Conservation (phyloP, 148 eudicot genomes). For the Polygonum maritimum region DNA sequence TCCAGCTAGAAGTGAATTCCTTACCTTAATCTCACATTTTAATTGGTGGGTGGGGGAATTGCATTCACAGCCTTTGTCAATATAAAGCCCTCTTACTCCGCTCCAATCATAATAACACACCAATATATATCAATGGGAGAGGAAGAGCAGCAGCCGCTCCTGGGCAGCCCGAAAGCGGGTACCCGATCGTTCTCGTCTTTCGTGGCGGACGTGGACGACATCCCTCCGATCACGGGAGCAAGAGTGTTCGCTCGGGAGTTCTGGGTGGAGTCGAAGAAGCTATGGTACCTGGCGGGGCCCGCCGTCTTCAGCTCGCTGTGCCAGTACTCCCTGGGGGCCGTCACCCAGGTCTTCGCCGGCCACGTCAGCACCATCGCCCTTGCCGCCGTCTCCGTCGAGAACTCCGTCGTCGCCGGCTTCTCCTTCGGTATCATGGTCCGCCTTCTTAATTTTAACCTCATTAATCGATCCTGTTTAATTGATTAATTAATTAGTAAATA, state of each 20-base stretch:
- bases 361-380: slow-evolving; percentile 42
- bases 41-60: neutral
- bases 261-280: slow-evolving; percentile 25
- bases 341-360: slow-evolving; percentile 40
- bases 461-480: neutral
- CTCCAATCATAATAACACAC: neutral
- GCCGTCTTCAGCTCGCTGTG: slow-evolving; percentile 35
- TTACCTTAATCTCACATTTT: neutral
- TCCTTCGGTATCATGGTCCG: slow-evolving; percentile 39
- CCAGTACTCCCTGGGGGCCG: slow-evolving; percentile 42
- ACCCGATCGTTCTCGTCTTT: slow-evolving; percentile 10
- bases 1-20: neutral
- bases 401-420: slow-evolving; percentile 35
- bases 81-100: neutral
- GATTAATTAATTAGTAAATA: neutral
- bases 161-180: neutral
- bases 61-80: neutral
- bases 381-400: slow-evolving; percentile 37
- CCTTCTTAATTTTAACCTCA: neutral
- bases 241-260: slow-evolving; percentile 16
- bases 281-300: slow-evolving; percentile 41
- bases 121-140: neutral
- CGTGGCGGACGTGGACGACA: slow-evolving; percentile 17
- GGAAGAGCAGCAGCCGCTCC: neutral
- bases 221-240: slow-evolving; percentile 17